Conservation (phyloP, 2,329 filamentous ascomycete genomes). For the Hypoxylon sp. region DNA sequence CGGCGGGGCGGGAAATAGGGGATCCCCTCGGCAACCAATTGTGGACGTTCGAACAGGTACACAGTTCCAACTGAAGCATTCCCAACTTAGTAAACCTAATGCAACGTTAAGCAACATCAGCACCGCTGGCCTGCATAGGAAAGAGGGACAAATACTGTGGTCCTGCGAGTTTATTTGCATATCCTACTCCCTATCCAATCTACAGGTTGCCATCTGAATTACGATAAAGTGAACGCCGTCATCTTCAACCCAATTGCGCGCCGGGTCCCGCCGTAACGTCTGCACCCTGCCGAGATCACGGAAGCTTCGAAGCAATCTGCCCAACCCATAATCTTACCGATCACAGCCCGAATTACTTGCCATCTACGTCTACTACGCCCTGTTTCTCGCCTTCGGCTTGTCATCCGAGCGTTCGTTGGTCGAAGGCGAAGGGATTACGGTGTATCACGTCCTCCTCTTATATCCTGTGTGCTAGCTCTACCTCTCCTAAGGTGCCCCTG, state of each 20-base stretch:
- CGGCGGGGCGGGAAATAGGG: constrained; percentile 48
- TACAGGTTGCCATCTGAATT: constrained; percentile 4
- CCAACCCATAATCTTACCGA: too few species aligned
- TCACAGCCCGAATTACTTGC: constrained; percentile 59
- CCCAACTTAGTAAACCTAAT: constrained; percentile 45
- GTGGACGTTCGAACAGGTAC: constrained; percentile 40
- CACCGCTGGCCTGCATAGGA: constrained; percentile 27
- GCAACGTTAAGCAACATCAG: constrained; percentile 42
- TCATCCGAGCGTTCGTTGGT: constrained; percentile 39
- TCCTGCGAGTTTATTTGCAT: constrained; percentile 40
- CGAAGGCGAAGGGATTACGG: constrained; percentile 53
- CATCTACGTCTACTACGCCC: constrained; percentile 53
- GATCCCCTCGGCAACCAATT: constrained; percentile 51
- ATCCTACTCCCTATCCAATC: constrained; percentile 17
- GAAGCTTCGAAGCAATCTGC: constrained; percentile 41
- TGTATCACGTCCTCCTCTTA: constrained; percentile 53
- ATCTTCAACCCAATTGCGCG: constrained; percentile 9
- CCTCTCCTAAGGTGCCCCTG: constrained; percentile 60
- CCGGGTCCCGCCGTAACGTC: constrained; percentile 28
- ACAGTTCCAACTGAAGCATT: constrained; percentile 45
- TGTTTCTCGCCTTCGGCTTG: constrained; percentile 49
- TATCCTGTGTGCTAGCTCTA: constrained; percentile 57
- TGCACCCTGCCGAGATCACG: constrained; percentile 43
- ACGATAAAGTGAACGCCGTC: constrained; percentile 2
- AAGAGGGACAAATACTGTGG: constrained; percentile 23